These are phyloP conservation scores for Venustampulla echinocandica DNA, from an alignment of 495 filamentous ascomycete genomes.

Conservation along the genomic window DNA sequence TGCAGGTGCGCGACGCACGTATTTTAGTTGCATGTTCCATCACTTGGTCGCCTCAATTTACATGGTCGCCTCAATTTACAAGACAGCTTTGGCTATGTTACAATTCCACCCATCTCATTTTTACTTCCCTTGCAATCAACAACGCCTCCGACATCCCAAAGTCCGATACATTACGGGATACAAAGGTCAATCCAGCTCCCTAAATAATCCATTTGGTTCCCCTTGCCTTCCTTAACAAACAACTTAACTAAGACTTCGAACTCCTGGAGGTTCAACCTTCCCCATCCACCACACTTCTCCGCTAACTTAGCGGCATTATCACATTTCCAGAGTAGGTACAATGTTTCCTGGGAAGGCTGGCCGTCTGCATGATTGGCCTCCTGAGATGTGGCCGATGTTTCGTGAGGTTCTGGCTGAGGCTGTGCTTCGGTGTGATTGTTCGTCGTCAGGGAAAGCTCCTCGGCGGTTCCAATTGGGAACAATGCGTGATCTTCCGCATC, in stretches of 20 bases:
- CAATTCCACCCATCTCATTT: too few relatives aligned
- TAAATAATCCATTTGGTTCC: slow-evolving; percentile 59
- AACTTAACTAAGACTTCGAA: slow-evolving; percentile 60
- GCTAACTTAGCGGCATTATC: slow-evolving; percentile 57
- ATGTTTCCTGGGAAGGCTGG: slow-evolving; percentile 17
- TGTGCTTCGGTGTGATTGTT: too few relatives aligned
- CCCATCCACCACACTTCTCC: slow-evolving; percentile 60
- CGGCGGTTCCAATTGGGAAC: slow-evolving; percentile 9
- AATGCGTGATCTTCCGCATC: not conserved
- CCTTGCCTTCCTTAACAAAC: slow-evolving; percentile 29
- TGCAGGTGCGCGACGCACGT: too few relatives aligned
- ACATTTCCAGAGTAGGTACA: slow-evolving; percentile 46
- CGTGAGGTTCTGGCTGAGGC: not conserved
- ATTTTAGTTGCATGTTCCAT: too few relatives aligned
- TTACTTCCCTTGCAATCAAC: too few relatives aligned
- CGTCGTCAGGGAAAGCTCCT: too few relatives aligned
- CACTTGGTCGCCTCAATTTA: too few relatives aligned
- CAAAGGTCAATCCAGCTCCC: slow-evolving; percentile 81
- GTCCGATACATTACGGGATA: slow-evolving; percentile 32
- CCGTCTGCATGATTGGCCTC: not conserved
- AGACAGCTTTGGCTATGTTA: too few relatives aligned
- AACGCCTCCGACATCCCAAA: not conserved
- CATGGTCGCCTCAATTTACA: too few relatives aligned
- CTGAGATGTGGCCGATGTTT: not conserved
- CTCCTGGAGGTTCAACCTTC: slow-evolving; percentile 60